These are phyloP conservation scores for Neolentinus lepideus DNA, from an alignment of 1,284 basidiomycete genomes.

Conservation along the genomic window DNA sequence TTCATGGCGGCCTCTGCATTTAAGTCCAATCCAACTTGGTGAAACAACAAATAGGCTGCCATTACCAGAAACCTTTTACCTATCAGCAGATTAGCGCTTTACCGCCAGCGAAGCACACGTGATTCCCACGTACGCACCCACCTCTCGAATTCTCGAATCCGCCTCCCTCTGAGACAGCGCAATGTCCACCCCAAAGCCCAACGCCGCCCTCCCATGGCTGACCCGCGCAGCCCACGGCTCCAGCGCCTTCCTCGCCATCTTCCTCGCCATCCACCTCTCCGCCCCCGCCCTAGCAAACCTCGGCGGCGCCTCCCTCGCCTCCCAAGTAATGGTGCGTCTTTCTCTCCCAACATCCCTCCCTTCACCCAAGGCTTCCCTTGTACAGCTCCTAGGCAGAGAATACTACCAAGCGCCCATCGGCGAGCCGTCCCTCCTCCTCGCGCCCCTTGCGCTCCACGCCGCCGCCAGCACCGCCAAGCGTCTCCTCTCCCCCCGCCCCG, in stretches of 20 bases:
- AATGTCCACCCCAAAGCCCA: not conserved
- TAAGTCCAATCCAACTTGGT: no score
- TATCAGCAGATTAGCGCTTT: no score
- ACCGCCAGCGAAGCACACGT: no score
- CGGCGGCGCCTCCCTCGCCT: slow-evolving; percentile 58
- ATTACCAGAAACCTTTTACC: no score
- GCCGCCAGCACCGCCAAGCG: slow-evolving; percentile 50
- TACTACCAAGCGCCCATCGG: slow-evolving; percentile 67
- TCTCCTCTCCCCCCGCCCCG: slow-evolving; percentile 33
- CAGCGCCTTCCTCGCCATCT: slow-evolving; percentile 56
- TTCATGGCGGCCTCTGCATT: no score
- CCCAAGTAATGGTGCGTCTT: slow-evolving; percentile 56
- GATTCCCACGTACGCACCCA: no score
- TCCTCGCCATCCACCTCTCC: slow-evolving; percentile 59
- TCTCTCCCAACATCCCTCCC: not conserved
- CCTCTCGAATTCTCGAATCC: no score
- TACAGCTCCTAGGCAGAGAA: slow-evolving; percentile 65
- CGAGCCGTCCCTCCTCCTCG: slow-evolving; percentile 56
- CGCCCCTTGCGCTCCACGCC: slow-evolving; percentile 53
- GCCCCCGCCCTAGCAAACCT: slow-evolving; percentile 61
- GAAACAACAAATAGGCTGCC: no score
- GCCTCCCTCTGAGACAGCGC: no score
- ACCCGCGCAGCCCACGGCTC: slow-evolving; percentile 45
- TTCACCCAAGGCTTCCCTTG: not conserved
- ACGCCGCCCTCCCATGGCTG: slow-evolving; percentile 16